Evolutionary conservation across 441 rosid species (phyloP).

Genomic region (Croton laevigatus): DNA sequence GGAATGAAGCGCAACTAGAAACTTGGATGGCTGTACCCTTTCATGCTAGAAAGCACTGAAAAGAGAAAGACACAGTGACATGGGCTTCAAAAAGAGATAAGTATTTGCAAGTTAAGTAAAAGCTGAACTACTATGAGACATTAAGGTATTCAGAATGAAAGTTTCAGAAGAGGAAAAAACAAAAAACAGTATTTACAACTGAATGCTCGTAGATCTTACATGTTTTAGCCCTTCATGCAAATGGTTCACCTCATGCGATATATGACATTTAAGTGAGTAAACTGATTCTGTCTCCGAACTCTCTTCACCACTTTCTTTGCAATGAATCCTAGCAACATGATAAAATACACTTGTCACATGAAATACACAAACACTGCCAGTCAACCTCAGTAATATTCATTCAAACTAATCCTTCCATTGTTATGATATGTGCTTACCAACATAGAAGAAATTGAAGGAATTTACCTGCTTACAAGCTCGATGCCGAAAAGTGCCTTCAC

Average conservation of each 20-base stretch:
- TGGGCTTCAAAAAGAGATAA: neutral
- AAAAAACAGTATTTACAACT: neutral
- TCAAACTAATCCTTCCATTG: conserved; percentile 6
- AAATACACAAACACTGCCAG: neutral
- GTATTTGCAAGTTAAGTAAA: neutral
- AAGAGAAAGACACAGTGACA: neutral
- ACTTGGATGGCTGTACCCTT: neutral
- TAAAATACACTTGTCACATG: neutral
- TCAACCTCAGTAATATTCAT: neutral
- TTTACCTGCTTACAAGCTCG: conserved; percentile 79
- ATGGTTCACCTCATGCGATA: conserved; percentile 95
- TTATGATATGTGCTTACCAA: neutral
- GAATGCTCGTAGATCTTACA: conserved; percentile 43
- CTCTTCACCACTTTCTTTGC: conserved; percentile 94
- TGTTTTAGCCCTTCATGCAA: conserved; percentile 94
- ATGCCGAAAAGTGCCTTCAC: conserved; percentile 76
- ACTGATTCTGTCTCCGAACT: conserved; percentile 81
- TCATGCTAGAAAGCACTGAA: neutral
- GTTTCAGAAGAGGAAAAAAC: neutral
- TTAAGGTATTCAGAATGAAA: neutral
- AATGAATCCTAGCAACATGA: conserved; percentile 54
- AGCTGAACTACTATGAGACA: neutral
- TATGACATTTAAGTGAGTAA: conserved; percentile 86
- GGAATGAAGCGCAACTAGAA: neutral
- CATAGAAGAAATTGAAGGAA: conserved; percentile 9